Evolutionary conservation across 371 early-diverging fungal species (phyloP).

Genomic region (Mortierella polycephala): DNA sequence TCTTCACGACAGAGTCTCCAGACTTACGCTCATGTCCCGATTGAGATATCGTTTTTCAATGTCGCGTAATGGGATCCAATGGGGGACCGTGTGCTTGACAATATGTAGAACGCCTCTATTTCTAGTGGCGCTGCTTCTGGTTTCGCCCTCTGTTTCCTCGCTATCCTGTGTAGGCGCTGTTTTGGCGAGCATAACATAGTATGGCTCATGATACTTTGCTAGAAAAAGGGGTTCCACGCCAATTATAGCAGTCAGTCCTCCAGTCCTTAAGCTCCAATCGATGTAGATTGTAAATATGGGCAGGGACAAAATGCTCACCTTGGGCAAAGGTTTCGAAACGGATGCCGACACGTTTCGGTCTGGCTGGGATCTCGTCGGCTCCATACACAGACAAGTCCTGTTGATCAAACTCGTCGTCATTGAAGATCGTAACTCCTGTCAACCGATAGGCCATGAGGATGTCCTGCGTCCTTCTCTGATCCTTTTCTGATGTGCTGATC

Average conservation of each 20-base stretch:
- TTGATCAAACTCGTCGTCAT: conserved; percentile 23
- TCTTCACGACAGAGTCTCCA: neutral
- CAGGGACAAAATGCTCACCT: conserved; percentile 8
- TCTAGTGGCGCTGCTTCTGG: neutral
- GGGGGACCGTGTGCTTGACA: conserved; percentile 43
- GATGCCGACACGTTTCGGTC: conserved; percentile 34
- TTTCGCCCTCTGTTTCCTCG: neutral
- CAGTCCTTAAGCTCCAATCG: no score
- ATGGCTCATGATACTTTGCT: conserved; percentile 46
- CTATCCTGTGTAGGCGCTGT: neutral
- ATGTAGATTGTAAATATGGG: no score
- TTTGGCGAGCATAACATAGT: conserved; percentile 35
- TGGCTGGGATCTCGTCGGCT: conserved; percentile 10
- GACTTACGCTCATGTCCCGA: conserved; percentile 37
- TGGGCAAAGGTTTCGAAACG: conserved; percentile 46
- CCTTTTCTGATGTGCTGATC: conserved; percentile 12
- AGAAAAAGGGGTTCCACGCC: neutral
- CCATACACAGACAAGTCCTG: conserved; percentile 9
- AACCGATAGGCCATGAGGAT: conserved; percentile 45
- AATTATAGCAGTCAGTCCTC: no score
- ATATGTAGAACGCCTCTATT: conserved; percentile 6
- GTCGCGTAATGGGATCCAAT: conserved; percentile 44
- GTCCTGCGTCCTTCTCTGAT: conserved; percentile 37
- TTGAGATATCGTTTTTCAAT: conserved; percentile 35
- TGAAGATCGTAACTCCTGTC: conserved; percentile 46